Percentiles rank a stretch among this genome's conserved stretches.
Evolutionary conservation across 2,329 filamentous ascomycete genomes (phyloP).

Genomic region (Apiospora phragmitis): DNA sequence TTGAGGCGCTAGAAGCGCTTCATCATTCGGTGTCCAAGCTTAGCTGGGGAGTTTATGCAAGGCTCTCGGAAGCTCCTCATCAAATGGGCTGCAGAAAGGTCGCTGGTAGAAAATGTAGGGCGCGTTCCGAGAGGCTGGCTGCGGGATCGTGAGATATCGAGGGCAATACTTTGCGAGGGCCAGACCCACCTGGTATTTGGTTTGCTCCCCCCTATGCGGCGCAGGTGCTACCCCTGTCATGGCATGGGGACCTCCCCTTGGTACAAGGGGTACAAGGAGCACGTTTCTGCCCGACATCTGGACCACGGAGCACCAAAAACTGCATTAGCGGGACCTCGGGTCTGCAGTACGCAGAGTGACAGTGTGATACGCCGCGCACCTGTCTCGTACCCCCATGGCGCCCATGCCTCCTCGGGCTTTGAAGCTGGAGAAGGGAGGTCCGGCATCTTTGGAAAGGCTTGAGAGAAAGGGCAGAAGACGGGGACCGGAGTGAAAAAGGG

Average conservation of each 20-base stretch:
- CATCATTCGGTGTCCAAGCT: not conserved
- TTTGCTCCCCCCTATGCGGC: not conserved
- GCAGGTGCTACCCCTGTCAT: not conserved
- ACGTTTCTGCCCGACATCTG: not conserved
- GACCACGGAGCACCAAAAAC: not conserved
- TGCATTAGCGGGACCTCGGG: not conserved
- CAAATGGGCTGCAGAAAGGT: not conserved
- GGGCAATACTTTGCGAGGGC: conserved; percentile 1
- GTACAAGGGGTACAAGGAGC: not conserved
- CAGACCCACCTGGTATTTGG: not conserved
- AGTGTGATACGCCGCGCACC: not conserved
- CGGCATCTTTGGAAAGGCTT: not conserved
- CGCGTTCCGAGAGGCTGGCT: not conserved
- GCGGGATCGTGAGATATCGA: not conserved
- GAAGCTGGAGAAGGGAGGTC: not conserved
- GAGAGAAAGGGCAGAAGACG: not conserved
- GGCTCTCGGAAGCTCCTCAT: not conserved
- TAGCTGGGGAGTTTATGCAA: not conserved
- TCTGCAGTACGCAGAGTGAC: not conserved
- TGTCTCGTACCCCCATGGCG: not conserved
- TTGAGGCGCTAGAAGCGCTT: not conserved
- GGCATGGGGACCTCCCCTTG: not conserved
- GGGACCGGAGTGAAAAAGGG: not conserved
- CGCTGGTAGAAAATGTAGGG: not conserved
- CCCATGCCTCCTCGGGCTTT: not conserved